Evolutionary conservation across 768 basidiomycete species (phyloP), one percentile per base, ranked within the genome.

Genomic region (Hypholoma sublateritium): DNA sequence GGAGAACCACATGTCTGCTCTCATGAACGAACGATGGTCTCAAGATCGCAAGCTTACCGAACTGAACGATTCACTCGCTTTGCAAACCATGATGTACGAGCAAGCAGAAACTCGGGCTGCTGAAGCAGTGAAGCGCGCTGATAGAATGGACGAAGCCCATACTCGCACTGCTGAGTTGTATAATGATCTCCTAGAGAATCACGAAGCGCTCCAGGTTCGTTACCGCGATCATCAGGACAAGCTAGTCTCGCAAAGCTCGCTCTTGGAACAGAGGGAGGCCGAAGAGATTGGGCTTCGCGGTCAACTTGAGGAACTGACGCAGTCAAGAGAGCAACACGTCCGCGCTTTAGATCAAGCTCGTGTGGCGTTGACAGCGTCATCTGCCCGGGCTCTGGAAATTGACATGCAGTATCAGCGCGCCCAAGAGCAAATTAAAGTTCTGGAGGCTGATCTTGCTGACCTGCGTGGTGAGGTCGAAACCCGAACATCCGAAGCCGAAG

Each of bases 331-430:
- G 48, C 88, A 93, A 66, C 94, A 98, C 68, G 75, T 98, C 48
- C 87, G 87, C 19, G 87, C 94, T 1, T 77, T 98, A 49, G 93
- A 96, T 36, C 93, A 97, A 71, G 85, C 92, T 1, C 88, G 89
- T 41, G 72, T 74, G 13, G 93, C 94, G 0, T 77, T 99, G 48
- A 76, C 84, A 48, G 83, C 91, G 1, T 86, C 93, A 7, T 86
- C 91, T 2, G 73, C 81, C 1, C 86, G 95, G 7, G 83, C 92
- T 0, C 82, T 85, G 12, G 95, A 98, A 69, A 79, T 93, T 43
- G 89, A 96, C 59, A 64, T 74, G 16, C 83, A 91, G 60, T 87
- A 91, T 68, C 79, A 84, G 58, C 85, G 84, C 36, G 83, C 89
- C 3, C 83, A 83, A 37, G 83, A 87, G 43, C 87, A 88, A 66